These are phyloP conservation scores for Calocybe cyanea DNA, from an alignment of 768 basidiomycete genomes.

Conservation along the genomic window DNA sequence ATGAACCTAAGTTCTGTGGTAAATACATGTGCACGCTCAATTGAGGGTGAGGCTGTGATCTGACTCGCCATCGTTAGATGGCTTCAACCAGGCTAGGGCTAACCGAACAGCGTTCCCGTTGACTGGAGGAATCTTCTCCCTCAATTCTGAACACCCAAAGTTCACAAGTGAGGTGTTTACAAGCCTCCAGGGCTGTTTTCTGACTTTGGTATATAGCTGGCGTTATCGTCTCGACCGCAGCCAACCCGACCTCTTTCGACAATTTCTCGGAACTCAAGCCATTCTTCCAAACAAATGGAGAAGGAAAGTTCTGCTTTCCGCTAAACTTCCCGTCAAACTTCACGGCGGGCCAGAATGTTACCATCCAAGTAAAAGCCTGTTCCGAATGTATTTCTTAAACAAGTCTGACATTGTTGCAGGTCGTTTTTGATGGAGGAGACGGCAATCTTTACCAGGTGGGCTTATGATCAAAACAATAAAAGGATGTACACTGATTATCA, in stretches of 20 bases:
- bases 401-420: constrained; percentile 17
- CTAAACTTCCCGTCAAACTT: constrained; percentile 52
- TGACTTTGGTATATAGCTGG: constrained; percentile 35
- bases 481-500: too few relatives aligned
- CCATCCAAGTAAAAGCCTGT: constrained; percentile 49
- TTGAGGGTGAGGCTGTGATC: constrained; percentile 1
- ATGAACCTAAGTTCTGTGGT: constrained; percentile 70
- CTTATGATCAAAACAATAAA: too few relatives aligned
- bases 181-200: constrained; percentile 7
- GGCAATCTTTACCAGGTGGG: constrained; percentile 64
- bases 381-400: not conserved
- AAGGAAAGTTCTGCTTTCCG: constrained; percentile 60
- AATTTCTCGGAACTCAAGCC: constrained; percentile 55
- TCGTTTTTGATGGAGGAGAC: constrained; percentile 70
- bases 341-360: constrained; percentile 65
- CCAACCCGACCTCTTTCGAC: constrained; percentile 58
- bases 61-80: constrained; percentile 43
- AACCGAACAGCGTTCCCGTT: constrained; percentile 73
- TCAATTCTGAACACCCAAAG: constrained; percentile 61
- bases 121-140: constrained; percentile 50
- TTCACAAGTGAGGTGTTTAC: constrained; percentile 51
- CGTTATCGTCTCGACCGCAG: constrained; percentile 49
- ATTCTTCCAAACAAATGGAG: constrained; percentile 45
- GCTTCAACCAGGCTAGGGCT: constrained; percentile 46
- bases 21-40: constrained; percentile 13